Evolutionary conservation across 805 yeast species (phyloP).

Genomic region (Alloascoidea africana): DNA sequence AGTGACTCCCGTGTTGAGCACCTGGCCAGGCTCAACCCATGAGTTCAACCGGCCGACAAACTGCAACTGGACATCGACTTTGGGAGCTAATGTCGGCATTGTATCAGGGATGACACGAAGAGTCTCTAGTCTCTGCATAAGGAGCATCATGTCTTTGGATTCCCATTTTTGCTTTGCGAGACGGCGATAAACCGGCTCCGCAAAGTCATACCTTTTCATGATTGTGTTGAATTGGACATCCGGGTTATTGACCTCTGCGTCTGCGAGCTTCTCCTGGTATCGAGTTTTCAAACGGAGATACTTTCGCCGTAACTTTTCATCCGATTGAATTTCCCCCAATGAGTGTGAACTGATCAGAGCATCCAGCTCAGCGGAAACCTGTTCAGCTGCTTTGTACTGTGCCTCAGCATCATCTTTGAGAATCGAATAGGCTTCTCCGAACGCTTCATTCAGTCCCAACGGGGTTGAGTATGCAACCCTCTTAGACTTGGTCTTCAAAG

Average conservation of each 20-base stretch:
- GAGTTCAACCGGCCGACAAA: conserved; percentile 58
- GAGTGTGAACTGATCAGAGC: background rate
- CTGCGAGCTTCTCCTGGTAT: conserved; percentile 17
- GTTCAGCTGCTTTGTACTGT: background rate
- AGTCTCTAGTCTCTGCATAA: conserved; percentile 87
- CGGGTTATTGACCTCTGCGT: conserved; percentile 69
- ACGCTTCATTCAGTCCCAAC: background rate
- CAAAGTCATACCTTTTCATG: conserved; percentile 39
- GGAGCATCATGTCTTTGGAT: conserved; percentile 48
- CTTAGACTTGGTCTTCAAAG: background rate
- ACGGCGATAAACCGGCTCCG: conserved; percentile 68
- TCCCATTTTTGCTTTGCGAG: conserved; percentile 62
- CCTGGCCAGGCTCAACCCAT: conserved; percentile 69
- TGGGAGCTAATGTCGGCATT: conserved; percentile 73
- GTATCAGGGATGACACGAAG: conserved; percentile 86
- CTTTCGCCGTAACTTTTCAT: background rate
- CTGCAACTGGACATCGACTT: conserved; percentile 56
- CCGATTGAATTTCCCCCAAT: background rate
- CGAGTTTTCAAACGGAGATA: background rate
- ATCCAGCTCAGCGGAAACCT: background rate
- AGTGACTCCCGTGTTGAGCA: conserved; percentile 61
- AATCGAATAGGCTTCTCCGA: background rate
- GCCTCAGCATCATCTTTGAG: background rate
- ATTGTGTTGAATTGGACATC: conserved; percentile 62
- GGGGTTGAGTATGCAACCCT: background rate